Conservation (phyloP, 192 early-diverging fungal genomes). For the Ambispora gerdemannii region DNA sequence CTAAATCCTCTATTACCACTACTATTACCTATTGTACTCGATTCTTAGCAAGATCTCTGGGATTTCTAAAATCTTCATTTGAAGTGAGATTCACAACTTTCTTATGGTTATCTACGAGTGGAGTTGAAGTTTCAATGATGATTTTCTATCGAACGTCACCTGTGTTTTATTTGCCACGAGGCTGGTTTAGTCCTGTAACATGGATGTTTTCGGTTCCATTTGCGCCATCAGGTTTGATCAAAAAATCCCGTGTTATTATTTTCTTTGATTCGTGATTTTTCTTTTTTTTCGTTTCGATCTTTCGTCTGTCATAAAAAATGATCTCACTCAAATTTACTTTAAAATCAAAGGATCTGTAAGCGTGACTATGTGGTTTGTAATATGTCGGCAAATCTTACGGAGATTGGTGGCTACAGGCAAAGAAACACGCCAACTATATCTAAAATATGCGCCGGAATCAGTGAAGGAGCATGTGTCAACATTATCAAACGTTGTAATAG, state of each 20-base stretch:
- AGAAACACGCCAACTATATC: constrained; percentile 1
- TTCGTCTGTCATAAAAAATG: background rate
- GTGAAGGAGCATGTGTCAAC: background rate
- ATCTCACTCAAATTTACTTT: background rate
- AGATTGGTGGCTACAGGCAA: background rate
- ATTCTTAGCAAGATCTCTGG: constrained; percentile 59
- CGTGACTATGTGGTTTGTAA: constrained; percentile 72
- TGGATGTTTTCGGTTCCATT: constrained; percentile 68
- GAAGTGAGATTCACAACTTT: constrained; percentile 74
- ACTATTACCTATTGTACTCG: too few relatives aligned
- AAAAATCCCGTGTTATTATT: background rate
- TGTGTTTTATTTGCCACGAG: constrained; percentile 72
- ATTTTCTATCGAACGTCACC: constrained; percentile 64
- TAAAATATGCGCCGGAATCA: constrained; percentile 12
- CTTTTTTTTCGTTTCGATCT: background rate
- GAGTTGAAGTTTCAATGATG: constrained; percentile 58
- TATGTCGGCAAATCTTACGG: constrained; percentile 57
- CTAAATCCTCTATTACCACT: background rate
- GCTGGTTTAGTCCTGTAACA: constrained; percentile 76
- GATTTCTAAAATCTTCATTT: constrained; percentile 65
- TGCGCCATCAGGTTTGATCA: constrained; percentile 58
- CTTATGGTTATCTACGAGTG: constrained; percentile 61
- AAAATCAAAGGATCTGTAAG: constrained; percentile 66
- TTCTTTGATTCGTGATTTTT: background rate
- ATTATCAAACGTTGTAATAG: background rate